These are phyloP conservation scores for Mycena belliarum DNA, from an alignment of 768 basidiomycete genomes.

Conservation along the genomic window DNA sequence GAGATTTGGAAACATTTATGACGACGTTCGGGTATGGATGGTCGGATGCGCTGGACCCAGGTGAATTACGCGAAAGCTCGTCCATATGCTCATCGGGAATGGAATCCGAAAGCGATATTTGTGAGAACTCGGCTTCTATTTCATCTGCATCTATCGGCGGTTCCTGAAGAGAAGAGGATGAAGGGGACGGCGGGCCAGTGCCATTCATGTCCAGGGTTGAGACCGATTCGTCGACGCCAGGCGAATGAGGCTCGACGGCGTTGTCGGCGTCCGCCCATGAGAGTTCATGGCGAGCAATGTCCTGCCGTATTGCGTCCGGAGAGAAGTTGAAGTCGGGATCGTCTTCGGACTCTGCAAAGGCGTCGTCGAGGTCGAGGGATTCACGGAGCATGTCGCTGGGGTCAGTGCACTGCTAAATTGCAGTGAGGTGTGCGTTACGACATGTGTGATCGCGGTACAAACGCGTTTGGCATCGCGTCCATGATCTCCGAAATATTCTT, in stretches of 20 bases:
- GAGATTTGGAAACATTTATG: conserved; percentile 44
- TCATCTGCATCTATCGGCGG: conserved; percentile 9
- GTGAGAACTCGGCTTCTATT: conserved; percentile 33
- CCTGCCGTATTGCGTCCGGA: conserved; percentile 59
- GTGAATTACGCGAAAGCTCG: conserved; percentile 26
- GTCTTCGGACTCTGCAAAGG: conserved; percentile 61
- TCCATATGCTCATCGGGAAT: conserved; percentile 9
- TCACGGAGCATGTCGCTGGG: conserved; percentile 24
- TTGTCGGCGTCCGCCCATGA: conserved; percentile 35
- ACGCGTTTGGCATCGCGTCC: background rate
- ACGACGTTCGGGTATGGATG: conserved; percentile 41
- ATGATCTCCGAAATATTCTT: conserved; percentile 93
- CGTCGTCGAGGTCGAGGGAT: conserved; percentile 58
- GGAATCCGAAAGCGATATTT: conserved; percentile 36
- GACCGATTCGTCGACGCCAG: conserved; percentile 46
- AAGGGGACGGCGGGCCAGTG: conserved; percentile 29
- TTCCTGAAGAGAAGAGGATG: conserved; percentile 15
- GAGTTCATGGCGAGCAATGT: conserved; percentile 46
- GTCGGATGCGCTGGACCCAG: conserved; percentile 7
- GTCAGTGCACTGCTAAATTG: background rate
- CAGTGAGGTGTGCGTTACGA: background rate
- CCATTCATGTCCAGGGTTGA: conserved; percentile 61
- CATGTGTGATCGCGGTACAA: background rate
- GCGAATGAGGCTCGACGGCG: conserved; percentile 33
- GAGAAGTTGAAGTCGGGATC: conserved; percentile 54